Percentiles rank a stretch among this genome's conserved stretches.
Conservation (phyloP, 352 stramenopile species). For the Pythium diclinum region DNA sequence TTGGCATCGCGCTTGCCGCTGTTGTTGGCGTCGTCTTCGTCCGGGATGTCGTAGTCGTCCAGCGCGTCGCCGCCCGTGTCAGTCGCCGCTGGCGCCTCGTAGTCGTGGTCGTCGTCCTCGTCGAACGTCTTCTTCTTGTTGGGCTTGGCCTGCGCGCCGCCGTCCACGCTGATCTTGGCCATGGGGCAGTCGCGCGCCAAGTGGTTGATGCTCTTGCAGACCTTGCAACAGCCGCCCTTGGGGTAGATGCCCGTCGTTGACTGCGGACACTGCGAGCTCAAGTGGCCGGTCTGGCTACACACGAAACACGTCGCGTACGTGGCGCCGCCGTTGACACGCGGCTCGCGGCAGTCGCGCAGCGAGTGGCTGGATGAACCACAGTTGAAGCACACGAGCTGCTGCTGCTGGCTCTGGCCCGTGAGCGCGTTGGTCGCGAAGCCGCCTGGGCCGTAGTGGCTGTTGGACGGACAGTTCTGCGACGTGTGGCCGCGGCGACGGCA, state of each 20-base stretch:
- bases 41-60: conserved; percentile 39
- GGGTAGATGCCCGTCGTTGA: conserved; percentile 88
- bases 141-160: conserved; percentile 43
- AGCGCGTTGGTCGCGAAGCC: conserved; percentile 17
- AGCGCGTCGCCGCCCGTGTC: conserved; percentile 47
- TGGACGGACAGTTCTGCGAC: conserved; percentile 71
- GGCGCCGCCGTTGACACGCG: conserved; percentile 57
- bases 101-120: conserved; percentile 49
- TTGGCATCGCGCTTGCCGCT: conserved; percentile 29
- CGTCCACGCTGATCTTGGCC: conserved; percentile 61
- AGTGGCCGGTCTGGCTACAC: conserved; percentile 80
- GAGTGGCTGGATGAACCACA: conserved; percentile 71
- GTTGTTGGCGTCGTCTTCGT: conserved; percentile 33
- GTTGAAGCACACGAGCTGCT: conserved; percentile 83
- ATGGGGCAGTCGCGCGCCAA: conserved; percentile 81
- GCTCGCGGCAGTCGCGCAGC: conserved; percentile 67
- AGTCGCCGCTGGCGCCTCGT: not conserved
- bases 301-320: conserved; percentile 87
- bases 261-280: conserved; percentile 84
- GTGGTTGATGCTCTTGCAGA: conserved; percentile 82
- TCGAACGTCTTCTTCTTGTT: conserved; percentile 85
- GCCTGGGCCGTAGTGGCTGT: conserved; percentile 16
- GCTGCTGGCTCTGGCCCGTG: conserved; percentile 12
- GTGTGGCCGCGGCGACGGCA: conserved; percentile 79
- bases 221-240: conserved; percentile 86